Conservation (phyloP, 176 grass and related monocot genomes). For the Aegilops sharonensis region DNA sequence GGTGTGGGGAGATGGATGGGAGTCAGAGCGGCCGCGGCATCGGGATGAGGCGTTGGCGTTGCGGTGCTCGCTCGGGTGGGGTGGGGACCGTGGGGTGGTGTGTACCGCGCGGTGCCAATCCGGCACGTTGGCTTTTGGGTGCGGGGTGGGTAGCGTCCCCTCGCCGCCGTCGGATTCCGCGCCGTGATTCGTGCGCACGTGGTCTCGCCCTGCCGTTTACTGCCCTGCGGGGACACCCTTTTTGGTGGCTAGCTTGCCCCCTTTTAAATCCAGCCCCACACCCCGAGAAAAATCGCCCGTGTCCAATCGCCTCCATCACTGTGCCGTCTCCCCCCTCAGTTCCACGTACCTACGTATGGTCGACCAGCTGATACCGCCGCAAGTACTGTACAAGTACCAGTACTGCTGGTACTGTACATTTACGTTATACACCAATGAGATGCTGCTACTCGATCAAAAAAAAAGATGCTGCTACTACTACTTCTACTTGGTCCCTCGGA, state of each 20-base stretch:
- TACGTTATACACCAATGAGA: background rate
- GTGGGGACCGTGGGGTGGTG: background rate
- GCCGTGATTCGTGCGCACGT: slow-evolving; percentile 43
- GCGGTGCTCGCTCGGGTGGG: too few relatives aligned
- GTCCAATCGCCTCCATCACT: background rate
- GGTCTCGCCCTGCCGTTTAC: slow-evolving; percentile 30
- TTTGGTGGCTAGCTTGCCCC: background rate
- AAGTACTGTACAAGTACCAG: background rate
- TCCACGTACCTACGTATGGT: background rate
- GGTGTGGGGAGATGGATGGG: background rate
- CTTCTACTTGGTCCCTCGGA: background rate
- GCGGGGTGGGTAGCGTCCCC: slow-evolving; percentile 14
- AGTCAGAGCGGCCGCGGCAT: slow-evolving; percentile 25
- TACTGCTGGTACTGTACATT: background rate
- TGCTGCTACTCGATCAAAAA: too few relatives aligned
- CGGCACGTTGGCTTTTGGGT: slow-evolving; percentile 30
- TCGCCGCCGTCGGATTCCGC: slow-evolving; percentile 25
- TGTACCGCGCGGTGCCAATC: slow-evolving; percentile 25
- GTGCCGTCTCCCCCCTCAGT: background rate
- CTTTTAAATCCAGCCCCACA: background rate
- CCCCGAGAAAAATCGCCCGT: background rate
- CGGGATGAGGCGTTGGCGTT: slow-evolving; percentile 15
- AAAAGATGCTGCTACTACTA: background rate
- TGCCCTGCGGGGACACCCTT: slow-evolving; percentile 1
- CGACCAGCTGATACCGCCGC: background rate